Conservation (phyloP, 2,329 filamentous ascomycete species). For the Ambrosiella xylebori region DNA sequence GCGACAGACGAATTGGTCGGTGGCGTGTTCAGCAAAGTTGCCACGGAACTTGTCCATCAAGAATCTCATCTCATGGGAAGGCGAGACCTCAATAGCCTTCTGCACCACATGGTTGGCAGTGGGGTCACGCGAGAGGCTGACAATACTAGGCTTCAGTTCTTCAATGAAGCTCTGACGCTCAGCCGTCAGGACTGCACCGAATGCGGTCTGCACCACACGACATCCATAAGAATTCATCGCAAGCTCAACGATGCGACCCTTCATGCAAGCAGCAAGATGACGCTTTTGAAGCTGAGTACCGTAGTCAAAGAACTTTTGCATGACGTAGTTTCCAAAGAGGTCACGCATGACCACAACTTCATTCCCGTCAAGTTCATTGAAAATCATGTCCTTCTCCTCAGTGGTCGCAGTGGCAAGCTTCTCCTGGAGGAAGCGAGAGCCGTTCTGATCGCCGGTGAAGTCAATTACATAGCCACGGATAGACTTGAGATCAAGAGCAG, state of each 20-base stretch:
- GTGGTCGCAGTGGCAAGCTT: constrained; percentile 87
- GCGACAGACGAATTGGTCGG: constrained; percentile 74
- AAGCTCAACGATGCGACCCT: constrained; percentile 60
- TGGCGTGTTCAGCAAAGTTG: constrained; percentile 55
- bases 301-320: constrained; percentile 95
- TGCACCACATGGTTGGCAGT: constrained; percentile 97
- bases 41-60: constrained; percentile 67
- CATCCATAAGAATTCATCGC: constrained; percentile 87
- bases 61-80: constrained; percentile 63
- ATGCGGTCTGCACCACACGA: constrained; percentile 88
- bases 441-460: constrained; percentile 90
- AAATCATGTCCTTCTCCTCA: constrained; percentile 85
- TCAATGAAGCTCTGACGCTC: constrained; percentile 72
- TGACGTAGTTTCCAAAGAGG: constrained; percentile 95
- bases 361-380: constrained; percentile 72
- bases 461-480: constrained; percentile 80
- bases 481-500: constrained; percentile 68
- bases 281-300: constrained; percentile 89
- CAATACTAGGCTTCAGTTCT: constrained; percentile 61
- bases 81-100: constrained; percentile 72
- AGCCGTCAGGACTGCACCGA: constrained; percentile 81
- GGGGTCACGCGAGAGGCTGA: constrained; percentile 65
- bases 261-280: constrained; percentile 71
- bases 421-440: constrained; percentile 85
- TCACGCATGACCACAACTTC: constrained; percentile 83